Percentiles rank a stretch among this genome's conserved stretches.
Conservation (phyloP, 768 basidiomycete species). For the Panellus pusillus region DNA sequence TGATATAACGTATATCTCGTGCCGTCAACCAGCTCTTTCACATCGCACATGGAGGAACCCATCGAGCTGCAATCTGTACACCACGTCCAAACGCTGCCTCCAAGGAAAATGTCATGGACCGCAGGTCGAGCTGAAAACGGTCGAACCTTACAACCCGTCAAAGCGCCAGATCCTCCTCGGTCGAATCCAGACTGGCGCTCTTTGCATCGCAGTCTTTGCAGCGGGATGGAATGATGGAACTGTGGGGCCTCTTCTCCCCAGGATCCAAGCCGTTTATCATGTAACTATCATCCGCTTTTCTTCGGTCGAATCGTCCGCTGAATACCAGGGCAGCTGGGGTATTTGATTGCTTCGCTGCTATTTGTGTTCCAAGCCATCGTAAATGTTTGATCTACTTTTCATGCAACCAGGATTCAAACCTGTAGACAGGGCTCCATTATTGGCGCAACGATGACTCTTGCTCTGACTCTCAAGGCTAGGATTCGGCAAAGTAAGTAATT, state of each 20-base stretch:
- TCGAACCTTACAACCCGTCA: constrained; percentile 1
- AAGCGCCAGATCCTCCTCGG: constrained; percentile 5
- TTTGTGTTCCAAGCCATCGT: constrained; percentile 40
- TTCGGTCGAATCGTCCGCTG: background rate
- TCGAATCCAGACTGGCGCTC: constrained; percentile 5
- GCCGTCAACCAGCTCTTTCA: too few relatives aligned
- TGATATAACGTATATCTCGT: too few relatives aligned
- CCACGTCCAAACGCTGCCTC: too few relatives aligned
- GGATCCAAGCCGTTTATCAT: constrained; percentile 21
- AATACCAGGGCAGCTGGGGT: constrained; percentile 36
- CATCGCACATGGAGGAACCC: too few relatives aligned
- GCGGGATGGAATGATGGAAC: constrained; percentile 21
- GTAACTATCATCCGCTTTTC: background rate
- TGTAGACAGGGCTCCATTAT: constrained; percentile 44
- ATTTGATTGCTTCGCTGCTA: constrained; percentile 51
- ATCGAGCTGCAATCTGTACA: too few relatives aligned
- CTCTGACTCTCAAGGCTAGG: constrained; percentile 45
- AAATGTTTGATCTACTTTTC: background rate
- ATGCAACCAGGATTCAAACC: too few relatives aligned
- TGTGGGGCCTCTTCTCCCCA: constrained; percentile 17
- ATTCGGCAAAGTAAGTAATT: constrained; percentile 43
- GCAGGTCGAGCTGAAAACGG: background rate
- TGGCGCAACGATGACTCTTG: constrained; percentile 50
- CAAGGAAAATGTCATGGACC: background rate
- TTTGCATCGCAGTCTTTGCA: constrained; percentile 15